These are phyloP conservation scores for Colletotrichum tabaci DNA, from an alignment of 2,329 filamentous ascomycete genomes.

Conservation along the genomic window DNA sequence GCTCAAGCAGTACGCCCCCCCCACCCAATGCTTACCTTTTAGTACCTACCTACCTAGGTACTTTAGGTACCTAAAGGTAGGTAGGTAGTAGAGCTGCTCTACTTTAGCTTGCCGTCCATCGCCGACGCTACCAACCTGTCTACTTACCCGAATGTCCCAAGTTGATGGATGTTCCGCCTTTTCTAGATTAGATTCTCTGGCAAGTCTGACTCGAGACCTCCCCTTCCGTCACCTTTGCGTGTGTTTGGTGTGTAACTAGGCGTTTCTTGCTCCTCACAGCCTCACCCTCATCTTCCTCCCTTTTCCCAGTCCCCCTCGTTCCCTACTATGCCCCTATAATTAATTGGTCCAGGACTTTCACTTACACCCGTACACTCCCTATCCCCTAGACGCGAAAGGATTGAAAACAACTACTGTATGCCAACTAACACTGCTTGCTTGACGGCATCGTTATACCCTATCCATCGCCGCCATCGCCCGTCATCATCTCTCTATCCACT, in stretches of 20 bases:
- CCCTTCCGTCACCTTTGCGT: slow-evolving; percentile 7
- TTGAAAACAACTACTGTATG: not conserved
- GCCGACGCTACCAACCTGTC: not conserved
- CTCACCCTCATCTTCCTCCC: not conserved
- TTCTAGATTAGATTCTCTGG: not conserved
- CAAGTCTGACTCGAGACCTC: not conserved
- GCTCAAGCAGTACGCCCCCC: not conserved
- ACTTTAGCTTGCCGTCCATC: slow-evolving; percentile 3
- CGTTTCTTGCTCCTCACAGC: slow-evolving; percentile 7
- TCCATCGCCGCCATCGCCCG: not conserved
- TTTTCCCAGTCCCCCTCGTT: not conserved
- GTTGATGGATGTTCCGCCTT: not conserved
- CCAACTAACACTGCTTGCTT: not conserved
- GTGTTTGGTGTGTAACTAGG: not conserved
- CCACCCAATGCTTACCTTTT: not conserved
- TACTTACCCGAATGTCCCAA: not conserved
- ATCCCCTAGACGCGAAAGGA: no score
- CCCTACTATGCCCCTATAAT: not conserved
- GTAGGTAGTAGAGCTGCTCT: not conserved
- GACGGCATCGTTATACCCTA: not conserved
- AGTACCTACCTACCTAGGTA: not conserved
- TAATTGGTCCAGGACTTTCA: not conserved
- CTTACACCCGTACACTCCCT: not conserved
- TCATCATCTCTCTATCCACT: not conserved
- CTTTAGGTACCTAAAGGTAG: not conserved